Evolutionary conservation across 164 flowering plant genomes (phyloP), one percentile per base, ranked within the genome.

Genomic region (Dillenia suffruticosa): DNA sequence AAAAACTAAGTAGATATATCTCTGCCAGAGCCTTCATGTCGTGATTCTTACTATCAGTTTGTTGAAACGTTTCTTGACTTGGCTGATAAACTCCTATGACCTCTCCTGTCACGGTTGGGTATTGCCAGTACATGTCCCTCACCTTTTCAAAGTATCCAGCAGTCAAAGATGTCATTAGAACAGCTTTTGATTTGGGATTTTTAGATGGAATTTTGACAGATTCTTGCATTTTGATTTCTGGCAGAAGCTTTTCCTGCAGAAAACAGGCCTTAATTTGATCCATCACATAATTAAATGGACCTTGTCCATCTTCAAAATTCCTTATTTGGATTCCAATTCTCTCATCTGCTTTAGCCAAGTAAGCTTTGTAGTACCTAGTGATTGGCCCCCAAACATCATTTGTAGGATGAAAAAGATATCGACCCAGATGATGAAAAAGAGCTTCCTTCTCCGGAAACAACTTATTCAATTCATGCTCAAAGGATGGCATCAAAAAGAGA

Each of bases 21-120:
- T 92, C 98, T 19, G 93, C 88, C 84, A 79, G 86, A 49, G 96
- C 98, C 70, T 92, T 89, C 67, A 69, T 69, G 71, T 87, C 80
- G 74, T 89, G 98, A 60, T 47, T 70, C 53, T 52, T 57, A 73
- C 82, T 86, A 67, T 80, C 88, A 0, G 81, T 81, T 54, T 84
- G 89, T 54, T 88, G 97, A 54, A 73, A 55, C 67, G 56, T 88
- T 70, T 92, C 96, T 59, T 86, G 84, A 63, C 98, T 92, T 44
- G 98, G 96, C 77, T 90, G 98, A 72, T 72, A 71, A 16, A 92
- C 76, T 11, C 79, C 72, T 22, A 89, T 63, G 17, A 79, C 68
- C 26, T 92, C 98, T 9, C 96, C 95, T 10, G 80, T 82, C 47
- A 67, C 77, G 4, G 93, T 83, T 2, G 90, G 79, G 62, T 78